Evolutionary conservation across 2,329 filamentous ascomycete genomes (phyloP).

Genomic region (Stachybotrys elegans): DNA sequence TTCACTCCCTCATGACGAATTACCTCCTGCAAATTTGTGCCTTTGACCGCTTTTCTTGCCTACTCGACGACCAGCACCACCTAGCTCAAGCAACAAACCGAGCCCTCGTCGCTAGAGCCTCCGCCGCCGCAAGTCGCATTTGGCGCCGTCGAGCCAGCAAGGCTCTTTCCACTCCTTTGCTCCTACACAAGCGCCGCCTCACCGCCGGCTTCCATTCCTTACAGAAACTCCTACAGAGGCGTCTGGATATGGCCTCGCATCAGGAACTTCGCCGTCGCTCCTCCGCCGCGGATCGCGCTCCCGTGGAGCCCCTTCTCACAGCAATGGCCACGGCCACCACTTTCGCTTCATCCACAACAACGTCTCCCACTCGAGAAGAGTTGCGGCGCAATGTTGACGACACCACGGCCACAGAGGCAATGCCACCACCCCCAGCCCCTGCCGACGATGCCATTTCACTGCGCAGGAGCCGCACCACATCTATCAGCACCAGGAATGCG

Average conservation of each 20-base stretch:
- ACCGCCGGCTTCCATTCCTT: constrained; percentile 25
- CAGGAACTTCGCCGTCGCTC: constrained; percentile 35
- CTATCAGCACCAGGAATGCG: constrained; percentile 46
- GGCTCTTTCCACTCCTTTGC: constrained; percentile 31
- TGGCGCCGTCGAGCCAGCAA: constrained; percentile 30
- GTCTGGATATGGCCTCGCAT: constrained; percentile 27
- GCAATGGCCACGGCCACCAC: constrained; percentile 14
- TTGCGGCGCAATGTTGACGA: background rate
- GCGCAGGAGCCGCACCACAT: constrained; percentile 47
- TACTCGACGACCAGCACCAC: constrained; percentile 38
- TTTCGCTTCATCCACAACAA: constrained; percentile 8
- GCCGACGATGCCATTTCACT: constrained; percentile 34
- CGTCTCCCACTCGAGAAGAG: constrained; percentile 10
- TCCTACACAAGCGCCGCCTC: constrained; percentile 29
- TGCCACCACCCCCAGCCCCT: constrained; percentile 31
- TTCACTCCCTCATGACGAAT: constrained; percentile 37
- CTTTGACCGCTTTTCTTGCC: constrained; percentile 38
- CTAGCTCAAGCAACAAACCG: constrained; percentile 32
- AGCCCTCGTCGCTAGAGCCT: constrained; percentile 38
- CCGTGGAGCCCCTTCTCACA: constrained; percentile 17
- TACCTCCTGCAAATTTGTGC: constrained; percentile 43
- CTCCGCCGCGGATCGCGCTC: constrained; percentile 30
- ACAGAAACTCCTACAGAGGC: constrained; percentile 18
- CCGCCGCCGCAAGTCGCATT: constrained; percentile 32
- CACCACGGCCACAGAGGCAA: constrained; percentile 17